Evolutionary conservation across 1,284 basidiomycete species (phyloP), one percentile per base, ranked within the genome.

Genomic region (Malassezia vespertilionis): DNA sequence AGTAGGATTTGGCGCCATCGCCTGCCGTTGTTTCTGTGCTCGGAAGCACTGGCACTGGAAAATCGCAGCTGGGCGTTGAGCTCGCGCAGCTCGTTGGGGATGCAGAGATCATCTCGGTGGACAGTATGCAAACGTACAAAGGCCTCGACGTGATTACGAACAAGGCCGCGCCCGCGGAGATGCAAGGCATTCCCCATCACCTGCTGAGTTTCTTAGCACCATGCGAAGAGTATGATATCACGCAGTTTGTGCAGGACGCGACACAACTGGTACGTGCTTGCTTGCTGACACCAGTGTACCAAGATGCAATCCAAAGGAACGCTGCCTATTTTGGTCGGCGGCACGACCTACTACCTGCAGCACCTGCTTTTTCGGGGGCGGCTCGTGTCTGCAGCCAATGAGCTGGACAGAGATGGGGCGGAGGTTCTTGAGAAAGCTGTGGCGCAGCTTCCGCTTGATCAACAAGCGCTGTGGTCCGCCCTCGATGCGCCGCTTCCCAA

Each of bases 91-190:
- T 23, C 28, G 6, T 23, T 18, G 52, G 46, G 3, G 47, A 45
- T n/a, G 71, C 58, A 0, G 70, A 82, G 62, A 78, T 96, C 57
- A 83, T 97, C 66, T 95, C 93, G 60, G 86, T 89, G 8, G 93
- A 97, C 73, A 82, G 91, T 9, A 97, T 99, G 90, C 93, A 99
- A 72, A 82, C 90, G 12, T 97, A 97, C 71, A 75, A 76, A n/a
- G 90, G 91, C 0, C 77, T 97, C 62, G 85, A 96, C 69, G 76
- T 93, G 43, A 83, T 96, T 61, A 97, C 93, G 17, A 97, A 97
- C 73, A 97, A 99, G 73, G 79, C 90, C 8, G 81, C 86, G 0
- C 55, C 73, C 12, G 74, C 76, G 23, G 89, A 97, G 72, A 82
- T 79, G 71, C 75, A 78, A 33, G 88, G 84, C 0, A 75, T 97